Percentiles rank a stretch among this genome's conserved stretches.
Conservation (phyloP, 768 basidiomycete species). For the Pleurotus salmoneostramineus region DNA sequence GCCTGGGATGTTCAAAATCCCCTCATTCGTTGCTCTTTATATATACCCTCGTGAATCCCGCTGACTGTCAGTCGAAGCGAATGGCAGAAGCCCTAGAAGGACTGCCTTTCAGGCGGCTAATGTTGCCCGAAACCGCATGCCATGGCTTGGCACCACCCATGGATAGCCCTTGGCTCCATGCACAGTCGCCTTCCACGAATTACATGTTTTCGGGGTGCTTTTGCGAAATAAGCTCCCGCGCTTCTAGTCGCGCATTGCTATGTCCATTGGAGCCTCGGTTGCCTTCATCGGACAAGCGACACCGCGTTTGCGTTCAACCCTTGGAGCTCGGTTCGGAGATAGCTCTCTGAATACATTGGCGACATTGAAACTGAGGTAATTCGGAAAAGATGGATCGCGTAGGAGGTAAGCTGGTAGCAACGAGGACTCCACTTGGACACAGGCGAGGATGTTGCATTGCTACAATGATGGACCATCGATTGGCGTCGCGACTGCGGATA, state of each 20-base stretch:
- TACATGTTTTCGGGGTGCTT: neutral
- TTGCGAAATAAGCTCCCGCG: neutral
- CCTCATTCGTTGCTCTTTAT: neutral
- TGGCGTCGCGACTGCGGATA: no score
- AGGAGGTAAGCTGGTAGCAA: no score
- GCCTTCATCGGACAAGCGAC: neutral
- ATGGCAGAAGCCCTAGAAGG: neutral
- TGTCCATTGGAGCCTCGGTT: neutral
- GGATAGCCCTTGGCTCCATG: neutral
- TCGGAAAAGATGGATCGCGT: no score
- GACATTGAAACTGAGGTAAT: no score
- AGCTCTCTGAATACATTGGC: no score
- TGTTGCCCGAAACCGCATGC: neutral
- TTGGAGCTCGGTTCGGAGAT: neutral
- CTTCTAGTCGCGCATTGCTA: neutral
- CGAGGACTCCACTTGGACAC: no score
- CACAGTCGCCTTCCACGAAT: neutral
- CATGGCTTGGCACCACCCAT: neutral
- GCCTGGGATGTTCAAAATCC: neutral
- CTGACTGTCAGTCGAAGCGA: neutral
- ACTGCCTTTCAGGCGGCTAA: neutral
- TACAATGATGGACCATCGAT: no score
- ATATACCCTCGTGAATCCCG: neutral
- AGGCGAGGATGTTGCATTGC: no score
- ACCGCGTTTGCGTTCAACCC: neutral